Base-by-base conservation (phyloP, 805 yeast species). In the Kodamaea laetipori region DNA sequence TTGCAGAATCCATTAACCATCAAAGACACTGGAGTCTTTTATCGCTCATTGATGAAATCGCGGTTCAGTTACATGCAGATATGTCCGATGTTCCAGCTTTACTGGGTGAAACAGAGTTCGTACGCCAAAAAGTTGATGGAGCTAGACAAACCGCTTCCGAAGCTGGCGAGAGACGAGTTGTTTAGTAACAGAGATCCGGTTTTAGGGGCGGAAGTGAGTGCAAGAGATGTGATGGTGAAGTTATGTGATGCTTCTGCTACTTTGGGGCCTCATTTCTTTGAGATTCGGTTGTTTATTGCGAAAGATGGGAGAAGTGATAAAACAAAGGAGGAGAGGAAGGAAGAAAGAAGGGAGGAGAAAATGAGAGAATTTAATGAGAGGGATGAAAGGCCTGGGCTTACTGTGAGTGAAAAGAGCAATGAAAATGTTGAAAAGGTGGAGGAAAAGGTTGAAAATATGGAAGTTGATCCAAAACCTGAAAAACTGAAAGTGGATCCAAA, bases 161-260 rank as follows among this genome's bases (percentile, higher is more conserved):
- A 57, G 38, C 47, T 53, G 11, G 39, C 39, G 12, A 41, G 43
- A 37, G 57, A 50, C 9, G 64, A 58, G 17, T 43, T 26, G 11
- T 39, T 44, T 27, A 41, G 47, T 21, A 64, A 58, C 40, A 50
- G 73, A 30, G 50, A 39, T 41, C 73, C 69, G 41, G 73, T 60
- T 43, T 63, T 64, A 46, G 63, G 71, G 6, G 51, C 60, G 12
- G 74, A 69, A 10, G 65, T 66, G 4, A 80, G 78, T 57, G 84
- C 86, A 4, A 70, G 95, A 54, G 97, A 92, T 50, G 82, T 82
- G 44, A 90, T 90, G 96, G 84, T 89, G 47, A 90, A 89, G 58
- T 67, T 94, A 44, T 80, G 92, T 52, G 97, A 90, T 52, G 81
- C 90, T 47, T 66, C 69, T 1, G 64, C 90, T 65, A 69, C 73